These are phyloP conservation scores for Talaromyces sp. DNA, from an alignment of 2,329 filamentous ascomycete species.

Conservation along the genomic window DNA sequence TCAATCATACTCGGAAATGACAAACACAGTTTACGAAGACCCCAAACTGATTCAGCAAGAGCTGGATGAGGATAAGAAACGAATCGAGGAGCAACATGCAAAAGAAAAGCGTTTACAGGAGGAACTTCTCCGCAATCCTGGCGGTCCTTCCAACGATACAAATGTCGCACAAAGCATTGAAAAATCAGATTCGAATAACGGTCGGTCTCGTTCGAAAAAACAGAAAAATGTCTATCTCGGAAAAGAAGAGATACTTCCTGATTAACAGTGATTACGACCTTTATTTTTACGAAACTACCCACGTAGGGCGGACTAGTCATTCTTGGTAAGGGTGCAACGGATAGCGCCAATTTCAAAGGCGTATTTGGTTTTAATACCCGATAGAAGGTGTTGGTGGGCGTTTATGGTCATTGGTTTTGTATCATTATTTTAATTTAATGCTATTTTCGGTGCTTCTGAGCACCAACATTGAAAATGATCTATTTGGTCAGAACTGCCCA, in stretches of 20 bases:
- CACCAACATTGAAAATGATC: not conserved
- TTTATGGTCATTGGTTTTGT: not conserved
- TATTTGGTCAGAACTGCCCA: not conserved
- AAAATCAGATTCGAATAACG: constrained; percentile 12
- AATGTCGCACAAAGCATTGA: constrained; percentile 25
- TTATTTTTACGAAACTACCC: not conserved
- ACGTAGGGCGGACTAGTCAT: not conserved
- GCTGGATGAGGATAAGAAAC: constrained; percentile 40
- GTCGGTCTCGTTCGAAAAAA: not conserved
- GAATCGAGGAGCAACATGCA: constrained; percentile 41
- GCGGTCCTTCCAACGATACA: constrained; percentile 22
- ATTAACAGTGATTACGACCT: constrained; percentile 27
- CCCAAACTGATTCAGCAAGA: constrained; percentile 34
- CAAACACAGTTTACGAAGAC: constrained; percentile 39
- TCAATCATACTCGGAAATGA: constrained; percentile 40
- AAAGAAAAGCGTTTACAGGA: constrained; percentile 41
- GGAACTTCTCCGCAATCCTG: constrained; percentile 36
- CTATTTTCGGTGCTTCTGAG: not conserved
- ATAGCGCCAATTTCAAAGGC: not conserved
- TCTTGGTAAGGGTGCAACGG: not conserved
- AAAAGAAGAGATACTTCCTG: constrained; percentile 35
- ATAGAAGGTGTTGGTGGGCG: not conserved
- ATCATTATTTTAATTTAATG: not conserved
- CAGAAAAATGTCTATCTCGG: constrained; percentile 21
- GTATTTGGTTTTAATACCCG: not conserved